A percentile compares a stretch with the other conserved stretches of the same genome.
Conservation (phyloP, 139 green algal species). For the Mesostigma viride region DNA sequence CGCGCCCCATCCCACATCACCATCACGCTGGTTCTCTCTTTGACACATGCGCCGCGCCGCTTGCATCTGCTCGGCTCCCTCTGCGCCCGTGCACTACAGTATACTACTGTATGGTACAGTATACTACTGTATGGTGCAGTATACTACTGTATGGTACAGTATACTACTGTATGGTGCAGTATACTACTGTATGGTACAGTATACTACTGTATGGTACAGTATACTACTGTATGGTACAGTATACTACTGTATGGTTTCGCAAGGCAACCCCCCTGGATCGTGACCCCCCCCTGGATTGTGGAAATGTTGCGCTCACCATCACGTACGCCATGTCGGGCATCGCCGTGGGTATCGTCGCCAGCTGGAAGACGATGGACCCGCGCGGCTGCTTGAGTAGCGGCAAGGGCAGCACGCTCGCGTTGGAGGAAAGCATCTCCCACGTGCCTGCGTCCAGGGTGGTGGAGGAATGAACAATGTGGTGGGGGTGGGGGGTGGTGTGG, state of each 20-base stretch:
- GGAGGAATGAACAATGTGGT: too few species aligned
- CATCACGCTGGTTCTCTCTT: too few species aligned
- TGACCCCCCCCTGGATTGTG: not conserved
- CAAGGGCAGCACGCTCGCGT: not conserved
- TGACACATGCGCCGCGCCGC: too few species aligned
- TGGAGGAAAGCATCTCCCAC: constrained; percentile 7
- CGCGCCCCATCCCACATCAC: too few species aligned
- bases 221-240: too few species aligned
- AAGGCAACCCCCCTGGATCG: not conserved
- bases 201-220: not conserved
- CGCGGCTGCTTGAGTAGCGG: constrained; percentile 4
- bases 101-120: too few species aligned
- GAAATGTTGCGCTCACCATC: constrained; percentile 8
- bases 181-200: not conserved
- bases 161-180: not conserved
- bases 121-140: too few species aligned
- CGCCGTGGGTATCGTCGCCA: constrained; percentile 8
- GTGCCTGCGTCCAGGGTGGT: constrained; percentile 14
- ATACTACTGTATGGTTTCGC: not conserved
- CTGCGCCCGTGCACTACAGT: too few species aligned
- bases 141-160: not conserved
- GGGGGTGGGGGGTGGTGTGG: too few species aligned
- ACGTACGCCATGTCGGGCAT: constrained; percentile 19
- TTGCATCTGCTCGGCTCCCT: too few species aligned
- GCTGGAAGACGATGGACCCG: constrained; percentile 29